Conservation (phyloP, 2,329 filamentous ascomycete species). For the Hypoxylon sp. region DNA sequence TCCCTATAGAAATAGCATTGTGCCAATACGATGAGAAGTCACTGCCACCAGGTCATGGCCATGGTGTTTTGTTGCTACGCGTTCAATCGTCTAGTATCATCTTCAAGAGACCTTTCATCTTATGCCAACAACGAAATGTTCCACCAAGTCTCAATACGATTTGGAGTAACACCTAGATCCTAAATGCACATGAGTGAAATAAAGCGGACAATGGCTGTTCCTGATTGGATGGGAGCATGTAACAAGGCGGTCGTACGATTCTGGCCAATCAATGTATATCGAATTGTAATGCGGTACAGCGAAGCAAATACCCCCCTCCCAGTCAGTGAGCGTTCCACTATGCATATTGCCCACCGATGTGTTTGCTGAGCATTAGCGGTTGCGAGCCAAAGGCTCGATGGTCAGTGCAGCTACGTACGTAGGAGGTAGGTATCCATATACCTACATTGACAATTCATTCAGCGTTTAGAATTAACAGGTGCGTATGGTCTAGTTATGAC, state of each 20-base stretch:
- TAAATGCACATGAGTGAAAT: background rate
- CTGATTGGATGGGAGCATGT: background rate
- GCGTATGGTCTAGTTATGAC: slow-evolving; percentile 1
- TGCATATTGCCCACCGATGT: slow-evolving; percentile 3
- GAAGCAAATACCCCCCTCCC: background rate
- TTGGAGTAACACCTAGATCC: background rate
- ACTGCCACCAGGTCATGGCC: no score
- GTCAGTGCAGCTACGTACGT: background rate
- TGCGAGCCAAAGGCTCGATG: background rate
- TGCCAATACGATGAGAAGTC: no score
- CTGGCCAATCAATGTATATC: slow-evolving; percentile 15
- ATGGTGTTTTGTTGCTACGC: no score
- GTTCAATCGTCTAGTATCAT: background rate
- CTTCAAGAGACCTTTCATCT: background rate
- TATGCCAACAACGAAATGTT: background rate
- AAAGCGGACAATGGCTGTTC: background rate
- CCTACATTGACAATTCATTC: slow-evolving; percentile 22
- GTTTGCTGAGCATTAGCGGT: slow-evolving; percentile 18
- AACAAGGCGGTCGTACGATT: slow-evolving; percentile 1
- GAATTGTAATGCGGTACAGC: slow-evolving; percentile 10
- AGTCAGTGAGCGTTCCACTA: slow-evolving; percentile 5
- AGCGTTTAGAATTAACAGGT: background rate
- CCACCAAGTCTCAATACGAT: background rate
- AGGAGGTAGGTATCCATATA: slow-evolving; percentile 13
- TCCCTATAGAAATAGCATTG: no score